Evolutionary conservation across 2,329 filamentous ascomycete species (phyloP).

Genomic region (Coniochaeta sp.): DNA sequence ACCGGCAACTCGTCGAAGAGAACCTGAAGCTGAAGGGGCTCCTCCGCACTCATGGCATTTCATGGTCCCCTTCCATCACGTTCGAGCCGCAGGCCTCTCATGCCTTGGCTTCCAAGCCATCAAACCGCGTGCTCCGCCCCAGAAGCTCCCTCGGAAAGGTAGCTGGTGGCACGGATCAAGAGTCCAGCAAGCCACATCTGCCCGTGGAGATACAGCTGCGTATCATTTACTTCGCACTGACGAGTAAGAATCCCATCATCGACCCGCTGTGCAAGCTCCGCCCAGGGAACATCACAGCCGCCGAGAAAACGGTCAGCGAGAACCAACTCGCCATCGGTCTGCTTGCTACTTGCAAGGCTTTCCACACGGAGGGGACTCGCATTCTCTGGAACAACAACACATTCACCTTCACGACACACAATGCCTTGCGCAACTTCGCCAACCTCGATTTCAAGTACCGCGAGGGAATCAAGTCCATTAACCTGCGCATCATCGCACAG

Average conservation of each 20-base stretch:
- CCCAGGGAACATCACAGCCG: slow-evolving; percentile 33
- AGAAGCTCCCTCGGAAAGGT: background rate
- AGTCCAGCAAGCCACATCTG: slow-evolving; percentile 29
- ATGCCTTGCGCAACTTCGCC: slow-evolving; percentile 40
- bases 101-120: background rate
- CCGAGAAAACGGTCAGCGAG: slow-evolving; percentile 31
- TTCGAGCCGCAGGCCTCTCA: slow-evolving; percentile 14
- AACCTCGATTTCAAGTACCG: slow-evolving; percentile 36
- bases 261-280: slow-evolving; percentile 43
- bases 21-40: slow-evolving; percentile 43
- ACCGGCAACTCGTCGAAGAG: slow-evolving; percentile 38
- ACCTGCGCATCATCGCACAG: slow-evolving; percentile 44
- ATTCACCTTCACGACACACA: slow-evolving; percentile 48
- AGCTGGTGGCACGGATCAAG: background rate
- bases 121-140: background rate
- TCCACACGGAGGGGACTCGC: slow-evolving; percentile 40
- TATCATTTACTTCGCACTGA: slow-evolving; percentile 45
- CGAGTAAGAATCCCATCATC: slow-evolving; percentile 40
- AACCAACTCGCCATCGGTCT: slow-evolving; percentile 47
- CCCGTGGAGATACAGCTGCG: slow-evolving; percentile 46
- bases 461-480: slow-evolving; percentile 36
- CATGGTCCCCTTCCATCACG: slow-evolving; percentile 35
- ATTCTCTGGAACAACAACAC: slow-evolving; percentile 45
- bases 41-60: slow-evolving; percentile 43
- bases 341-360: slow-evolving; percentile 42